Base-by-base conservation (phyloP, 306 rosid genomes). In the Cucumis hystrix region DNA sequence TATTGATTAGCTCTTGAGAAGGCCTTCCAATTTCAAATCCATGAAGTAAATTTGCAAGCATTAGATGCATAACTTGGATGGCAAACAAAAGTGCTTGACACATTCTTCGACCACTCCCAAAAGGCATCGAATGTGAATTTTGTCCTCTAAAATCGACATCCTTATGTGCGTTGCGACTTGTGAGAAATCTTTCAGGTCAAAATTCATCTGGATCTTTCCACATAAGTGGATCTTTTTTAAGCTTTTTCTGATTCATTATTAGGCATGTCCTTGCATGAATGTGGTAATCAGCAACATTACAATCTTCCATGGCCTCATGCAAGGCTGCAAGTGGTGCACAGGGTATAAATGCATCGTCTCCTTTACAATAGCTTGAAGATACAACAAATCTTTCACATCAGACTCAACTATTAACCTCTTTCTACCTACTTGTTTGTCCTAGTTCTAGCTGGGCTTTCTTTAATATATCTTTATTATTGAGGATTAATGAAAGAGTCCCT, bases 401-500 rank as follows among this genome's bases (percentile, higher is more conserved):
- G 88, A 47, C 9, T 88, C 96, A n/a, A 84, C 85, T 15, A 88
- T 92, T 23, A 13, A 80, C 20, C 86, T 33, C 1, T 80, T 82
- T 62, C 1, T 78, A 1, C 92, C 96, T 21, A 90, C 83, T 11
- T 83, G 80, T 63, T 16, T 56, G 45, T 90, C 89, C 2, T 64
- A 88, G 8, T 80, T 88, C 92, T 80, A 82, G 79, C 64, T 85
- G 89, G 4, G 83, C 96, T 77, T 60, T 90, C 58, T 75, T 82
- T 13, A 88, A 25, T 12, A 35, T 74, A 1, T 80, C 67, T 6
- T 39, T 78, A 43, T 85, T 87, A 77, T 88, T 85, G 28, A 90
- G 79, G 28, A 88, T 89, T 47, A 90, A 72, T 3, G 88, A 88
- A 79, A 90, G 81, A 7, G 88, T 88, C 91, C 91, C 87, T 7